A percentile compares a stretch with the other conserved stretches of the same genome.
Conservation (phyloP, 2,329 filamentous ascomycete species). For the Scortechinia acanthostroma region DNA sequence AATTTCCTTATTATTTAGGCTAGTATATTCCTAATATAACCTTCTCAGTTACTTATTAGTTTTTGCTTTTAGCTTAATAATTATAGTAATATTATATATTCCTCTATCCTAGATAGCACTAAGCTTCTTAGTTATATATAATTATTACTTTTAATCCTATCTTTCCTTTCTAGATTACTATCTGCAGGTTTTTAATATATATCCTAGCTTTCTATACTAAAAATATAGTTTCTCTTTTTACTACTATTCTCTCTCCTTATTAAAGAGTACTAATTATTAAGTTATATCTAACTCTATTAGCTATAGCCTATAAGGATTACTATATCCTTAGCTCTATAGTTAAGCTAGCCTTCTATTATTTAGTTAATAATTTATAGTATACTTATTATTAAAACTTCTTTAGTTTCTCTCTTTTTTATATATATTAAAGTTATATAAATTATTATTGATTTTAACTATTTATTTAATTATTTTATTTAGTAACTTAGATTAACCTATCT, state of each 20-base stretch:
- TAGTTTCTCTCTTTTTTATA: not conserved
- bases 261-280: no score
- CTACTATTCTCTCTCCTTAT: not conserved
- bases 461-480: not conserved
- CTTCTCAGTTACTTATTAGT: no score
- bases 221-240: not conserved
- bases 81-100: not conserved
- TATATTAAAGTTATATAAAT: not conserved
- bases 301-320: not conserved
- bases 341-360: not conserved
- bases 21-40: no score
- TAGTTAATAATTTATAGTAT: not conserved
- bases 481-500: not conserved
- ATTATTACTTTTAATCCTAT: no score
- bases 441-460: not conserved
- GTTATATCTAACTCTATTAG: not conserved
- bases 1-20: no score
- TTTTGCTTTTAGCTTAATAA: not conserved
- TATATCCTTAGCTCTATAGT: slow-evolving; percentile 1
- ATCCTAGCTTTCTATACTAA: not conserved
- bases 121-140: not conserved
- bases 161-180: no score
- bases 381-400: not conserved
- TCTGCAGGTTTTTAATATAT: not conserved
- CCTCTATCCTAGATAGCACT: not conserved